A percentile compares a stretch with the other conserved stretches of the same genome.
Conservation (phyloP, 1,284 basidiomycete species). For the Gomphus sp. region DNA sequence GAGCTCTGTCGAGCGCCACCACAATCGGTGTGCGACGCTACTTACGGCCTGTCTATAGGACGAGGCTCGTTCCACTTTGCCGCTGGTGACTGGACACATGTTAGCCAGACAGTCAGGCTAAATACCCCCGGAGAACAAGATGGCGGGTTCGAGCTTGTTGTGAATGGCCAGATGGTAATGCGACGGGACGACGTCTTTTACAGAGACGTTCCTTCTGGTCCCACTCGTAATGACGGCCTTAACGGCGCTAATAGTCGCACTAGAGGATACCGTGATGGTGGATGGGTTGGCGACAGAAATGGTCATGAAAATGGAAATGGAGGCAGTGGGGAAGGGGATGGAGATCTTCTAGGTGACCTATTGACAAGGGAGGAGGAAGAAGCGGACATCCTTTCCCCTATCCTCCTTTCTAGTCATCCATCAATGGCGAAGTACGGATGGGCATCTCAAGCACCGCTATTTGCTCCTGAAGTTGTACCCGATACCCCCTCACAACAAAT, state of each 20-base stretch:
- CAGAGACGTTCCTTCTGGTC: slow-evolving; percentile 28
- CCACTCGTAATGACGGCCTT: slow-evolving; percentile 12
- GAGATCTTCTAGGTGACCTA: not conserved
- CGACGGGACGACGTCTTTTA: slow-evolving; percentile 51
- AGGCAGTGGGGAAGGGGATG: not conserved
- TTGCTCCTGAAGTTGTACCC: not conserved
- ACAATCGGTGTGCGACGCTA: slow-evolving; percentile 49
- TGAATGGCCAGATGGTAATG: slow-evolving; percentile 34
- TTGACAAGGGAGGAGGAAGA: not conserved
- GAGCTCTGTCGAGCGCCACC: slow-evolving; percentile 47
- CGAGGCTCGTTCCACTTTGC: slow-evolving; percentile 65
- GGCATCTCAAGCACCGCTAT: not conserved
- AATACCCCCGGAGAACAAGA: slow-evolving; percentile 59
- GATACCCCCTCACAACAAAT: not conserved
- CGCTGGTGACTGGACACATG: slow-evolving; percentile 56
- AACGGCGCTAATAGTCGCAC: slow-evolving; percentile 11
- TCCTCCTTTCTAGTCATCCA: not conserved
- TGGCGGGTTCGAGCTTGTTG: slow-evolving; percentile 38
- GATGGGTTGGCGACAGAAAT: not conserved
- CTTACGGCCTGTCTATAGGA: slow-evolving; percentile 64
- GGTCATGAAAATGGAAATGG: not conserved
- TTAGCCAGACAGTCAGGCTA: slow-evolving; percentile 53
- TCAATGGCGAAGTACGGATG: not conserved
- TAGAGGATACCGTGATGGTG: slow-evolving; percentile 10
- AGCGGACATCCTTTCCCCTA: not conserved